Percentiles rank a stretch among this genome's conserved stretches.
These are phyloP conservation scores for Rhizopogon vesiculosus DNA, from an alignment of 768 basidiomycete genomes.

Conservation along the genomic window DNA sequence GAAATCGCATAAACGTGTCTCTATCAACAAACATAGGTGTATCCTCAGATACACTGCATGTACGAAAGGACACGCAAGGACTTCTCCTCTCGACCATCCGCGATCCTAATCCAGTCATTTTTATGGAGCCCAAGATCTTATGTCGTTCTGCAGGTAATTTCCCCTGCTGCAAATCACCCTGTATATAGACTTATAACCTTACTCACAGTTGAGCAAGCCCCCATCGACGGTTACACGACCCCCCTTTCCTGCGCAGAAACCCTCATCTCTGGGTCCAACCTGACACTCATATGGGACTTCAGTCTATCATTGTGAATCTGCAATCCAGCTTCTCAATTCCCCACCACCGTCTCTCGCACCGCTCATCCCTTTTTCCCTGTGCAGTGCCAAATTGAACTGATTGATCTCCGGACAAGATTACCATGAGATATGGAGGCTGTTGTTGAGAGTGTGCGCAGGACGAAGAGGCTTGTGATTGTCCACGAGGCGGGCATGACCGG, in stretches of 20 bases:
- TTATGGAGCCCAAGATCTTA: slow-evolving; percentile 93
- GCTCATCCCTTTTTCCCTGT: too few species aligned
- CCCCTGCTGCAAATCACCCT: not conserved
- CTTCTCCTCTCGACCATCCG: slow-evolving; percentile 81
- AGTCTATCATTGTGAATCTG: too few species aligned
- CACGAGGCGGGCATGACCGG: slow-evolving; percentile 89
- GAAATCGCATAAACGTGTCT: too few species aligned
- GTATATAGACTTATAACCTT: slow-evolving; percentile 3
- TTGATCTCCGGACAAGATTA: too few species aligned
- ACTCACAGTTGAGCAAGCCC: slow-evolving; percentile 82
- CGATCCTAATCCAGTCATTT: slow-evolving; percentile 90
- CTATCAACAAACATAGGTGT: too few species aligned
- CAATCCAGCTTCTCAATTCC: too few species aligned
- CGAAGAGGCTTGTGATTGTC: slow-evolving; percentile 84
- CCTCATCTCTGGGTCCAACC: slow-evolving; percentile 67
- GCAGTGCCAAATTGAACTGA: slow-evolving; percentile 85
- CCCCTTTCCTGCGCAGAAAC: slow-evolving; percentile 80
- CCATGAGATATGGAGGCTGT: too few species aligned
- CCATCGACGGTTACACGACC: slow-evolving; percentile 77
- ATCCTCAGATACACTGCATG: too few species aligned
- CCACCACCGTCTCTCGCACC: too few species aligned
- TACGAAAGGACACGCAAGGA: slow-evolving; percentile 39
- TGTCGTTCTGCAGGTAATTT: slow-evolving; percentile 81
- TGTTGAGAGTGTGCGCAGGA: slow-evolving; percentile 82
- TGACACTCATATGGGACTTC: slow-evolving; percentile 93